These are phyloP conservation scores for Yamadazyma triangularis DNA, from an alignment of 1,139 yeast species.

Conservation along the genomic window DNA sequence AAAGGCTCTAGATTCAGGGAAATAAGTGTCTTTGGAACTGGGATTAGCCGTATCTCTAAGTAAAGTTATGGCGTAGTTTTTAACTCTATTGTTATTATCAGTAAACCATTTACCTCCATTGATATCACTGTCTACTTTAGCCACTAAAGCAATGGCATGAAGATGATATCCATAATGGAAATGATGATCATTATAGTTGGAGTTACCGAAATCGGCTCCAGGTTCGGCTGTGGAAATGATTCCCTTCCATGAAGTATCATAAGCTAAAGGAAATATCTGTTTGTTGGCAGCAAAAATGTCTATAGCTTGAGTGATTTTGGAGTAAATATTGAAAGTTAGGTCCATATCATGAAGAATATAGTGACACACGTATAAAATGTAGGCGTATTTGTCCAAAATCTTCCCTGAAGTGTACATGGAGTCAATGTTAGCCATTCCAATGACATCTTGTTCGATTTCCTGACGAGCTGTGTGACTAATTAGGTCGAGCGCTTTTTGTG, in stretches of 20 bases:
- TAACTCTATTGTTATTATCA: constrained; percentile 19
- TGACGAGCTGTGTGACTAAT: constrained; percentile 46
- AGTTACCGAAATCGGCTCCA: constrained; percentile 70
- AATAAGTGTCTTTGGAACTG: constrained; percentile 24
- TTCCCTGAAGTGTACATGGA: constrained; percentile 77
- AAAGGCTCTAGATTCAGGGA: constrained; percentile 40
- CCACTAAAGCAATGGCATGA: constrained; percentile 66
- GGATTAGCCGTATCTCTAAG: constrained; percentile 43
- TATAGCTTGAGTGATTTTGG: constrained; percentile 54
- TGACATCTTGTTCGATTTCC: constrained; percentile 54
- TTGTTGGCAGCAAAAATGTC: constrained; percentile 53
- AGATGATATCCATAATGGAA: constrained; percentile 79
- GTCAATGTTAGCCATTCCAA: constrained; percentile 58
- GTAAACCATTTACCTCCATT: constrained; percentile 23
- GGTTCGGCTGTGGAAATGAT: constrained; percentile 63
- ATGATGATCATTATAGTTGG: constrained; percentile 77
- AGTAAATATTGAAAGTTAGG: constrained; percentile 41
- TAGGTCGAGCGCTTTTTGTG: constrained; percentile 27
- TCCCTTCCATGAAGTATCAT: constrained; percentile 74
- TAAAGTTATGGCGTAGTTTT: constrained; percentile 29
- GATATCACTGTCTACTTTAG: constrained; percentile 43
- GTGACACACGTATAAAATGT: constrained; percentile 59
- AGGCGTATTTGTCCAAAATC: constrained; percentile 69
- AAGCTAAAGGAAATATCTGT: constrained; percentile 59
- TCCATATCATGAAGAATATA: constrained; percentile 47